Evolutionary conservation across 2,329 filamentous ascomycete species (phyloP).

Genomic region (Aspergillus calidoustus): DNA sequence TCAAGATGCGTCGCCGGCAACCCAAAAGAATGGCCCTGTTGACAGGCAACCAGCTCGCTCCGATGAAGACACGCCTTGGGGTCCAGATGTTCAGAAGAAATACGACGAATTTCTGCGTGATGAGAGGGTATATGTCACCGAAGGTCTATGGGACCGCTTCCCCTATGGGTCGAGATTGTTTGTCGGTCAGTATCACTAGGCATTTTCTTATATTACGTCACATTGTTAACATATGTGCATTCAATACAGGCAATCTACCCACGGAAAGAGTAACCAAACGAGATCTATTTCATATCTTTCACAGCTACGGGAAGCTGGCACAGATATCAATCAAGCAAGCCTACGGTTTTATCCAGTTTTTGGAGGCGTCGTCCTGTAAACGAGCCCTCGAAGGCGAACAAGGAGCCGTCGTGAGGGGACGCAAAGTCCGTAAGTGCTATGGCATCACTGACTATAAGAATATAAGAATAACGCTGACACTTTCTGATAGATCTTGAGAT

Average conservation of each 20-base stretch:
- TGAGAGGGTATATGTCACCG: constrained; percentile 56
- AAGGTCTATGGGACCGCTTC: constrained; percentile 58
- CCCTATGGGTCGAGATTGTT: constrained; percentile 54
- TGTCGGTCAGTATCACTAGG: constrained; percentile 46
- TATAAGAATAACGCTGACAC: constrained; percentile 31
- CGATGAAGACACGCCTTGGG: constrained; percentile 52
- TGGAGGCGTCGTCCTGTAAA: constrained; percentile 74
- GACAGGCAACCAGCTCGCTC: constrained; percentile 33
- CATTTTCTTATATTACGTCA: not conserved
- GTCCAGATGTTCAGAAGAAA: constrained; percentile 53
- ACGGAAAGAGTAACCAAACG: constrained; percentile 92
- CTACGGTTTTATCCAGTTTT: constrained; percentile 95
- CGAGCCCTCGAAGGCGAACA: constrained; percentile 78
- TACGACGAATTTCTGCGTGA: constrained; percentile 57
- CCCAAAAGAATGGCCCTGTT: constrained; percentile 30
- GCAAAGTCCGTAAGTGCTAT: constrained; percentile 79
- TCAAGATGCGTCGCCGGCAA: constrained; percentile 29
- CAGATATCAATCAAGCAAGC: constrained; percentile 97
- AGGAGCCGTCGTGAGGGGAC: constrained; percentile 79
- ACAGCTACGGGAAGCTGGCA: constrained; percentile 80
- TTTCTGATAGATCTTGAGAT: constrained; percentile 49
- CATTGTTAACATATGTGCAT: not conserved
- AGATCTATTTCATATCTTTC: constrained; percentile 90
- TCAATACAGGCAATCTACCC: constrained; percentile 76
- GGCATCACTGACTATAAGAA: constrained; percentile 20